Evolutionary conservation across 2,329 filamentous ascomycete genomes (phyloP).

Genomic region (Aspergillus novoparasiticus): DNA sequence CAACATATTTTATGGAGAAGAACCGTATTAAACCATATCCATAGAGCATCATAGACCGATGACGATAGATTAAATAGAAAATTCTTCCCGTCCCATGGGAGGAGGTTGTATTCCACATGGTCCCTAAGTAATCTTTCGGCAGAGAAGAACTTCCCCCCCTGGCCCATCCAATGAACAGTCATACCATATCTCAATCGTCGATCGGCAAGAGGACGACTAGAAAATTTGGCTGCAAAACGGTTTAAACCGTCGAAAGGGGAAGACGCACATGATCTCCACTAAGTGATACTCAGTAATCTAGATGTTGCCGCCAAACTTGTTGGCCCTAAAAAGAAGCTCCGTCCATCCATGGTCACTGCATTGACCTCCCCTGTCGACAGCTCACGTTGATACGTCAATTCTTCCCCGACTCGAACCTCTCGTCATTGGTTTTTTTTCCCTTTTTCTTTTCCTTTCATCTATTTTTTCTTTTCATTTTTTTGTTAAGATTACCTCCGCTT

Average conservation of each 20-base stretch:
- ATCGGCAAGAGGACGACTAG: background rate
- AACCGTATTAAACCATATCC: background rate
- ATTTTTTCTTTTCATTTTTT: background rate
- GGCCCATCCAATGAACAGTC: background rate
- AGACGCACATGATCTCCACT: background rate
- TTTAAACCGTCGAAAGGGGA: background rate
- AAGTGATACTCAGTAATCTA: slow-evolving; percentile 21
- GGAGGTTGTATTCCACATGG: background rate
- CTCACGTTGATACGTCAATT: slow-evolving; percentile 36
- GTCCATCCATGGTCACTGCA: slow-evolving; percentile 6
- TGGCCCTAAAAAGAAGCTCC: slow-evolving; percentile 3
- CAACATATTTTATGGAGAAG: background rate
- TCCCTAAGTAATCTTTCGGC: background rate
- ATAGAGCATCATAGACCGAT: background rate
- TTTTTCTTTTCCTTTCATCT: background rate
- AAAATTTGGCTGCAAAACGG: background rate
- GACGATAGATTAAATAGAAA: background rate
- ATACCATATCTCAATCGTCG: background rate
- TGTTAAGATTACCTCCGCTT: background rate
- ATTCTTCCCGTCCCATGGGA: background rate
- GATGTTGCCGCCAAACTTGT: slow-evolving; percentile 24
- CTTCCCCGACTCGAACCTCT: slow-evolving; percentile 1
- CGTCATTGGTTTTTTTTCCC: background rate
- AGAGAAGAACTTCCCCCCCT: background rate
- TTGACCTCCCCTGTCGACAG: slow-evolving; percentile 26